phyloP scores from a whole-genome alignment of 2,329 filamentous ascomycete genomes.

The Huntiella decipiens region DNA sequence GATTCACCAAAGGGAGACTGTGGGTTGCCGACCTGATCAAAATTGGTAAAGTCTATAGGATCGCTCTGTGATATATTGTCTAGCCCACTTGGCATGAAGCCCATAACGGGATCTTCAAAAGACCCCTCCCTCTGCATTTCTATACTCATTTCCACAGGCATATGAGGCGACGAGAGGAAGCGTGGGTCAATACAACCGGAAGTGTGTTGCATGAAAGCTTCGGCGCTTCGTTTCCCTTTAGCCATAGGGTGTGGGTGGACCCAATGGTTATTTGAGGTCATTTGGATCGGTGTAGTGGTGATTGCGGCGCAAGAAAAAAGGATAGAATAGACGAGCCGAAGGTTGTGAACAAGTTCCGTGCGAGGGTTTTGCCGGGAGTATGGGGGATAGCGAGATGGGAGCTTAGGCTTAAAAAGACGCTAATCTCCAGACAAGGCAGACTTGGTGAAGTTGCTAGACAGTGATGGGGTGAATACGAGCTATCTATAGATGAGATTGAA shows the following conservation, averaged over 20 bases:
- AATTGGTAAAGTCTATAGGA: not conserved
- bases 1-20: not conserved
- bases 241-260: too few relatives aligned
- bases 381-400: too few relatives aligned
- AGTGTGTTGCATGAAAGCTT: too few relatives aligned
- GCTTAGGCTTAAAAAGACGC: not conserved
- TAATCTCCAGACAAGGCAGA: not conserved
- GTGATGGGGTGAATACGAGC: not conserved
- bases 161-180: not conserved
- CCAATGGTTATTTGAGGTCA: too few relatives aligned
- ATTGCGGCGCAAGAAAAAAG: too few relatives aligned
- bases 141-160: not conserved
- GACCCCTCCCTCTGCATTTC: not conserved
- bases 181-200: not conserved
- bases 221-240: too few relatives aligned
- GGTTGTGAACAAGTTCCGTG: too few relatives aligned
- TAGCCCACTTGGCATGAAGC: not conserved
- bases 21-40: not conserved
- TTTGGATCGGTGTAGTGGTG: too few relatives aligned
- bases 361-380: too few relatives aligned
- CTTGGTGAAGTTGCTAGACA: not conserved
- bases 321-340: too few relatives aligned
- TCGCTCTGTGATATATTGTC: not conserved
- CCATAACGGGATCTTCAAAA: not conserved
- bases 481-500: too few relatives aligned